Conservation (phyloP, 2,329 filamentous ascomycete species). For the Neofusicoccum kwambonambiense region DNA sequence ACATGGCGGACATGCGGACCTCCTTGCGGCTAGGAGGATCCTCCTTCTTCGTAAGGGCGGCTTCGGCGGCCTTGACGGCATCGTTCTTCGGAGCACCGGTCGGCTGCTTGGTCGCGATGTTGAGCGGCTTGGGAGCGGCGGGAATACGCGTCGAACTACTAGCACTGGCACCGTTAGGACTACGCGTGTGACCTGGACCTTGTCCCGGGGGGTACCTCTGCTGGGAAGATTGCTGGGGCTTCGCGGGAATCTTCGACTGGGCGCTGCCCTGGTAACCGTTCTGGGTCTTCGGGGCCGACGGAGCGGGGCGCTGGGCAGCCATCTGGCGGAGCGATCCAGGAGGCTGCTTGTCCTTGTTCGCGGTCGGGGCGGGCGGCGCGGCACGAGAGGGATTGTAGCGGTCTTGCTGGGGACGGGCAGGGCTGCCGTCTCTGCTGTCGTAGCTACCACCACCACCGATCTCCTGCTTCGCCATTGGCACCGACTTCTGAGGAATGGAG, state of each 20-base stretch:
- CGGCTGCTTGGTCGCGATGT: constrained; percentile 48
- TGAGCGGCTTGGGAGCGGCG: constrained; percentile 56
- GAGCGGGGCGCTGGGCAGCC: constrained; percentile 76
- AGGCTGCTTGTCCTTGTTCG: constrained; percentile 43
- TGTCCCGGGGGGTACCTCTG: constrained; percentile 22
- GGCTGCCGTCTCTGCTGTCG: constrained; percentile 45
- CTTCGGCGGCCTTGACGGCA: constrained; percentile 83
- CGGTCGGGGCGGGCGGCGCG: constrained; percentile 72
- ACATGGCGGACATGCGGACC: constrained; percentile 98
- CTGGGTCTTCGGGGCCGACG: constrained; percentile 61
- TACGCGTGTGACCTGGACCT: constrained; percentile 13
- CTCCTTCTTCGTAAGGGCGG: constrained; percentile 78
- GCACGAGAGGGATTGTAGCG: constrained; percentile 85
- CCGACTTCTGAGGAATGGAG: constrained; percentile 76
- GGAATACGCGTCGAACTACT: constrained; percentile 25
- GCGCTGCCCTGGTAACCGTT: constrained; percentile 33
- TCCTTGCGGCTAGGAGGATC: constrained; percentile 77
- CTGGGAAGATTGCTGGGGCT: constrained; percentile 21
- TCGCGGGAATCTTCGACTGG: constrained; percentile 27
- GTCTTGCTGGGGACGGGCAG: constrained; percentile 49
- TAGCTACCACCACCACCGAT: constrained; percentile 67
- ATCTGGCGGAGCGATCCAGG: constrained; percentile 52
- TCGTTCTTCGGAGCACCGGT: constrained; percentile 57
- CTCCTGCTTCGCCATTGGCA: constrained; percentile 85
- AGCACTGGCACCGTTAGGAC: constrained; percentile 13